Base-by-base conservation (phyloP, 352 stramenopile species). In the Globisporangium abappressorium region DNA sequence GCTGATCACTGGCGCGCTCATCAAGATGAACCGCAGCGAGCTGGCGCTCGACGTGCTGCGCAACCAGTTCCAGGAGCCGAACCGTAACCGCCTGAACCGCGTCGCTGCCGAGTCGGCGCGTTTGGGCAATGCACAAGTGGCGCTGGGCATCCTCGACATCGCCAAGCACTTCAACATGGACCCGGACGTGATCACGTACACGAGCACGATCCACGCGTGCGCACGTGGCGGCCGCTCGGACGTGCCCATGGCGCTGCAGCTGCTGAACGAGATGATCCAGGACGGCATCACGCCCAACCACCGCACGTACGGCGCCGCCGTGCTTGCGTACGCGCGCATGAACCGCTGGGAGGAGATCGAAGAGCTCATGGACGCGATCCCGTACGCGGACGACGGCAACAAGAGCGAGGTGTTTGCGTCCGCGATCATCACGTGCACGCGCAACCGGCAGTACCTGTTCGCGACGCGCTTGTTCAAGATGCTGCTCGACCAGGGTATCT, bases 241-340 rank as follows among this genome's bases (percentile, higher is more conserved):
- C 56, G 70, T 92, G 49, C 68, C 79, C 1, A 74, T 72, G 65
- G 84, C 84, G 8, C 72, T 93, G n/a, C 75, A 85, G 15, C 67
- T 93, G 30, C 70, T 94, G n/a, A 82, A 92, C 34, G 82, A 93
- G 66, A 94, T 95, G 88, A 80, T 91, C 53, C 70, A 70, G 18
- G 64, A 68, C 34, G 72, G 79, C 20, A 73, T 94, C 9, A 59
- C 74, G 65, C 84, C 86, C 26, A 94, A 93, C 68, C 74, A 85
- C 46, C 76, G 84, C 65, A 94, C 88, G 58, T 96, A 92, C 63
- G 86, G 86, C 33, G 86, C 85, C 3, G 70, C 81, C 0, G 72
- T 94, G 65, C 71, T 93, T 46, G 86, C 86, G 30, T 89, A 90
- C 64, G 85, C 82, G 33, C 82, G 85, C 33, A 65, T 93, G 59